These are phyloP conservation scores for Aspergillus uvarum DNA, from an alignment of 2,329 filamentous ascomycete genomes.

Conservation along the genomic window DNA sequence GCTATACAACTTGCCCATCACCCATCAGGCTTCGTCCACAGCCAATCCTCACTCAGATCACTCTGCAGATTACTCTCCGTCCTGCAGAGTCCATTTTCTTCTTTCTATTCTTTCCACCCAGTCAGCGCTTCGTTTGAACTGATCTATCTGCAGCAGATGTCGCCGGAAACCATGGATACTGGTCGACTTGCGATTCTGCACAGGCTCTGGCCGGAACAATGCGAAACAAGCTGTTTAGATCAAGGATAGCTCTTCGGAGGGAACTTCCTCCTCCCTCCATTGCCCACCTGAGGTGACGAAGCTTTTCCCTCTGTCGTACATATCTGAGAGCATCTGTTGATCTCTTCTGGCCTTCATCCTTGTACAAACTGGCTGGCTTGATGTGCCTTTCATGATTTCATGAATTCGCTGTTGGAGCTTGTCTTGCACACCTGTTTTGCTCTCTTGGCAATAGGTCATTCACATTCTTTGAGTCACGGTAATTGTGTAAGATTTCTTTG, in stretches of 20 bases:
- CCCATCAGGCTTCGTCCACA: background rate
- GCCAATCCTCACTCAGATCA: constrained; percentile 17
- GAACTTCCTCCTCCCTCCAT: background rate
- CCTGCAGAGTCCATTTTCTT: constrained; percentile 13
- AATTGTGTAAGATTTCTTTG: too few species aligned
- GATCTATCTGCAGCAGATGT: constrained; percentile 7
- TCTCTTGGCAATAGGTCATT: background rate
- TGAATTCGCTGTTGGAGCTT: background rate
- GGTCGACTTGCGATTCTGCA: constrained; percentile 19
- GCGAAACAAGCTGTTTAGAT: constrained; percentile 7
- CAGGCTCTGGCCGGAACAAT: constrained; percentile 1
- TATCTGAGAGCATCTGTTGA: background rate
- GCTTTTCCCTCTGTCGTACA: background rate
- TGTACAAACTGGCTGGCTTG: background rate
- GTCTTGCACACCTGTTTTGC: background rate
- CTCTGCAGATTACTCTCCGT: constrained; percentile 2
- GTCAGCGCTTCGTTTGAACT: constrained; percentile 4
- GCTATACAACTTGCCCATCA: constrained; percentile 12
- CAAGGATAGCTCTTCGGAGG: constrained; percentile 3
- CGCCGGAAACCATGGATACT: constrained; percentile 11
- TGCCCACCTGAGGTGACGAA: background rate
- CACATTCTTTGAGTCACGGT: background rate
- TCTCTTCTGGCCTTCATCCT: background rate
- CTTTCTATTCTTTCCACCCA: constrained; percentile 6
- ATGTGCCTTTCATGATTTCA: background rate